Conservation (phyloP, 169 alveolate genomes). For the Sarcocystis neurona region DNA sequence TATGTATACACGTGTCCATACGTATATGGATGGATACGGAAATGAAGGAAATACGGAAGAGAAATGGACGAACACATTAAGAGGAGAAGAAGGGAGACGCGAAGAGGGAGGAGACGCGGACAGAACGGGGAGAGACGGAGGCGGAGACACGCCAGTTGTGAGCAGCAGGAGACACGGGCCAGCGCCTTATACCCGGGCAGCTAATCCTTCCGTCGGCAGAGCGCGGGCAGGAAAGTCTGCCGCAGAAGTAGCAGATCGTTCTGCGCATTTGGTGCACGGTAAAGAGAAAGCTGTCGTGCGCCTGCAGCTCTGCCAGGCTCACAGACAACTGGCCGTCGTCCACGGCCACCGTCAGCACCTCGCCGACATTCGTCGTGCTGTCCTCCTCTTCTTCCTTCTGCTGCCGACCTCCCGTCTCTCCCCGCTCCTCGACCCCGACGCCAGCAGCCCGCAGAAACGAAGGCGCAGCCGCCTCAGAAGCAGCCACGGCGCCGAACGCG, state of each 20-base stretch:
- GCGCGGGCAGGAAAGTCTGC: conserved; percentile 16
- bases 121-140: too few relatives aligned
- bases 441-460: too few relatives aligned
- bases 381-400: background rate
- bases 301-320: background rate
- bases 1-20: too few relatives aligned
- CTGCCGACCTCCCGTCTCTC: background rate
- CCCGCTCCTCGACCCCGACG: background rate
- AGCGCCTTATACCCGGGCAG: conserved; percentile 23
- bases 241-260: conserved; percentile 17
- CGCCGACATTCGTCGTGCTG: background rate
- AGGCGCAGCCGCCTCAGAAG: too few relatives aligned
- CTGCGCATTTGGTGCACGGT: background rate
- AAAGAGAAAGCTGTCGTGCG: conserved; percentile 7
- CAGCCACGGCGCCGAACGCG: too few relatives aligned
- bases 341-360: background rate
- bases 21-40: too few relatives aligned
- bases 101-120: too few relatives aligned
- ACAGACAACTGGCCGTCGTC: background rate
- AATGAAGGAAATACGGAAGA: too few relatives aligned
- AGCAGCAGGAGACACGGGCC: too few relatives aligned
- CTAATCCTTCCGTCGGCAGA: background rate
- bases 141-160: too few relatives aligned
- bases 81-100: too few relatives aligned
- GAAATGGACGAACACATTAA: too few relatives aligned